Evolutionary conservation across 106 monocot genomes (phyloP).

Genomic region (Platanthera guangdongensis): DNA sequence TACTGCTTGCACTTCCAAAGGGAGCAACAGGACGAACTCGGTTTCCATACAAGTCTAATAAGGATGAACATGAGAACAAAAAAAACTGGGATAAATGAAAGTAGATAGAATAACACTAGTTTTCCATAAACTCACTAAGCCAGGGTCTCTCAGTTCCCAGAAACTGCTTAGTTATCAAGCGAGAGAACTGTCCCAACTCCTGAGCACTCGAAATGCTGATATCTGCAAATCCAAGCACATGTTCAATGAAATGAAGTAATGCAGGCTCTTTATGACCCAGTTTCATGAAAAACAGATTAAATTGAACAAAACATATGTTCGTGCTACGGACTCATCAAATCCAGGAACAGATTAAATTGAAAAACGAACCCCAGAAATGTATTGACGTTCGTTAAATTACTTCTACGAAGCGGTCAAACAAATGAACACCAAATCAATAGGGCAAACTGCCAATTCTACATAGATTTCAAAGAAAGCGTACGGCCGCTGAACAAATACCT

Average conservation of each 20-base stretch:
- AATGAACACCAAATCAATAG: neutral
- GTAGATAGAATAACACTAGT: neutral
- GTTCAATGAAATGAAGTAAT: neutral
- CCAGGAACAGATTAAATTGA: neutral
- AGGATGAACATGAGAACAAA: neutral
- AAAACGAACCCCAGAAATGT: neutral
- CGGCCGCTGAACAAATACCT: neutral
- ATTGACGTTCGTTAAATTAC: neutral
- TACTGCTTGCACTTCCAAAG: conserved; percentile 73
- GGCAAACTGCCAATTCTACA: neutral
- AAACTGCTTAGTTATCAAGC: conserved; percentile 37
- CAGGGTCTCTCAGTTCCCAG: conserved; percentile 78
- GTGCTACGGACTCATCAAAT: neutral
- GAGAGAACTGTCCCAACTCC: conserved; percentile 33
- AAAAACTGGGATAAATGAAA: neutral
- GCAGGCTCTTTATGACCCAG: neutral
- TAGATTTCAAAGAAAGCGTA: neutral
- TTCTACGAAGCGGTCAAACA: neutral
- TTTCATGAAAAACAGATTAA: neutral
- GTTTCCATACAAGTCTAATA: conserved; percentile 75
- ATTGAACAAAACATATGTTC: neutral
- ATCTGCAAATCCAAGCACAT: conserved; percentile 31
- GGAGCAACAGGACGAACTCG: conserved; percentile 77
- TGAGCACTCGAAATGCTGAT: conserved; percentile 33
- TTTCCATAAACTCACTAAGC: conserved; percentile 51